Evolutionary conservation across 306 rosid genomes (phyloP), one percentile per base, ranked within the genome.

Genomic region (Rosa rugosa): DNA sequence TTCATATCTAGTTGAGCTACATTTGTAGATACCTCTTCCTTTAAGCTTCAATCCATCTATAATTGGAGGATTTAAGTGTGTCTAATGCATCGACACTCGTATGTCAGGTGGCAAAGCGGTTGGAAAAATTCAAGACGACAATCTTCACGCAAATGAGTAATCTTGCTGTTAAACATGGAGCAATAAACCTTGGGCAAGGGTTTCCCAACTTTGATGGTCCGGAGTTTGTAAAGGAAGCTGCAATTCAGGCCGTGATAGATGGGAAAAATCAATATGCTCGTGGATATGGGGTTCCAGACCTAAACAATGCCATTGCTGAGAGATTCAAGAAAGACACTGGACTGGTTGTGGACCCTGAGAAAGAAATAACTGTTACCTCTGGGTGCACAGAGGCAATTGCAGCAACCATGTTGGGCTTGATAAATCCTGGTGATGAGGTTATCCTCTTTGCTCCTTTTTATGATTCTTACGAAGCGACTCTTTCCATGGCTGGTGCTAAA

Each of bases 311-410:
- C 75, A 90, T 94, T 83, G 88, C 96, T 1, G 94, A 92, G 68
- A 81, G 98, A 59, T 94, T 90, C 85, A 88, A 87, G 89, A 94
- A 87, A 85, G 97, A 92, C 31, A 63, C 93, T 4, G 97, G 91
- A 74, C 90, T 94, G 16, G 70, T 75, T 62, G 93, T 89, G 46
- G 94, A 94, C 81, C 97, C 97, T 46, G 97, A 92, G 81, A 90
- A 86, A 81, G 98, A 92, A 80, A 73, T 92, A 46, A 89, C 97
- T 16, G 94, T 94, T 71, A 94, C 98, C 66, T 80, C 87, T 66
- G 97, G 97, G 38, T 94, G 98, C 85, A 90, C 97, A 3, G 98
- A 94, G 86, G 98, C 98, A 38, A 94, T 94, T 69, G 97, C 98
- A 31, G 97, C 98, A 59, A 87, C 97, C 34, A 78, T 92, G 5